Conservation (phyloP, 2,329 filamentous ascomycete genomes). For the Bipolaris bicolor region DNA sequence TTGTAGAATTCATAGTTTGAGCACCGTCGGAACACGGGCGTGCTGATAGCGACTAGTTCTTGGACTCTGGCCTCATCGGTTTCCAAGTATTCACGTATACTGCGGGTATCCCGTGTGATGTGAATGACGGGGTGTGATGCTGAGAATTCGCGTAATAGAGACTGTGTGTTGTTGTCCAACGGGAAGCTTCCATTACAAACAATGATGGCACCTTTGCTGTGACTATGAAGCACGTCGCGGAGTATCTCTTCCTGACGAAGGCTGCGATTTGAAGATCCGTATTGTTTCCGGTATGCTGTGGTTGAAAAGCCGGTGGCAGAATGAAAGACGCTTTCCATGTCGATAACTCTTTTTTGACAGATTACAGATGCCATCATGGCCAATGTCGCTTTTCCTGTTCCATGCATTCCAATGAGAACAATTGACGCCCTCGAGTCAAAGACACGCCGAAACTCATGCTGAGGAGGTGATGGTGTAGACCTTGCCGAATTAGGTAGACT, state of each 20-base stretch:
- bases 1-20: conserved; percentile 81
- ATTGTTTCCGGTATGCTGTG: conserved; percentile 65
- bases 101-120: conserved; percentile 67
- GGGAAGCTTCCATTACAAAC: conserved; percentile 70
- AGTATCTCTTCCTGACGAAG: conserved; percentile 67
- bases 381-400: conserved; percentile 75
- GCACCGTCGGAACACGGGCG: conserved; percentile 66
- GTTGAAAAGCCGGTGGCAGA: conserved; percentile 67
- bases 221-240: conserved; percentile 63
- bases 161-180: conserved; percentile 67
- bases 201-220: conserved; percentile 68
- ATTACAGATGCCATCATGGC: conserved; percentile 76
- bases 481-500: conserved; percentile 23
- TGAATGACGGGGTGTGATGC: conserved; percentile 74
- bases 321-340: conserved; percentile 71
- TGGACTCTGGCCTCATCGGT: conserved; percentile 61
- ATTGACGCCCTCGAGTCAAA: conserved; percentile 71
- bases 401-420: conserved; percentile 74
- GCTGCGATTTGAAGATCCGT: conserved; percentile 68
- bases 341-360: conserved; percentile 70
- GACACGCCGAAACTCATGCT: conserved; percentile 38
- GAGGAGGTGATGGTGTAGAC: conserved; percentile 31
- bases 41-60: conserved; percentile 63
- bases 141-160: conserved; percentile 66
- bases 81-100: conserved; percentile 67